Evolutionary conservation across 352 stramenopile species (phyloP), one percentile per base, ranked within the genome.

Genomic region (Phytophthora cajani): DNA sequence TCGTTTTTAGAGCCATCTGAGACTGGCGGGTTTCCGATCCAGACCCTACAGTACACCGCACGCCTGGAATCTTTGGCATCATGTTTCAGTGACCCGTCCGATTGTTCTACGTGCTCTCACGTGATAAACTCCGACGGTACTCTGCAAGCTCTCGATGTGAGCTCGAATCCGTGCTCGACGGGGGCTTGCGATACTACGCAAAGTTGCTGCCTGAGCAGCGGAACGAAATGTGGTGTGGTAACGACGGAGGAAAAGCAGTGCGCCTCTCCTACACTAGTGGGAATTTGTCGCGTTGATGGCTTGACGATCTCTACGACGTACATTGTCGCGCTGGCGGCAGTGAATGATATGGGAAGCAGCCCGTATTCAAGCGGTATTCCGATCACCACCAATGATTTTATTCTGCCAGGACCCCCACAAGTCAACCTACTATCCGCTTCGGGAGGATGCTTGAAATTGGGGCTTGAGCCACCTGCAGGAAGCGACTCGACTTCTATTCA

Each of bases 331-430:
- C 66, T 89, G 42, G 52, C 54, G 23, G 61, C 71, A 0, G 56
- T 65, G 19, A 91, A 91, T 38, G 25, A n/a, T 19, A 40, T 81
- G 30, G 83, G 79, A 1, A 79, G 58, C 7, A 75, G 80, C 1
- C 56, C 64, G 0, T 75, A 64, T 54, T 86, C 74, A 1, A 23
- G 14, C 8, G 51, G 49, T 23, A 57, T 74, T 38, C 30, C 47
- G 5, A 16, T 71, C 12, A 55, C 58, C 5, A 62, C 36, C 0
- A 85, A 77, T 54, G 53, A 57, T 40, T 51, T 69, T 10, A 74
- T 65, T 33, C 27, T 23, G 7, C 80, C 82, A 19, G 69, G 67
- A 3, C n/a, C 52, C 9, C 78, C 82, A 16, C 51, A 30, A 7
- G 40, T 90, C 27, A 27, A 73, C 8, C 17, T 78, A 12, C 21